Base-by-base conservation (phyloP, 306 rosid genomes). In the Cicer cuneatum region DNA sequence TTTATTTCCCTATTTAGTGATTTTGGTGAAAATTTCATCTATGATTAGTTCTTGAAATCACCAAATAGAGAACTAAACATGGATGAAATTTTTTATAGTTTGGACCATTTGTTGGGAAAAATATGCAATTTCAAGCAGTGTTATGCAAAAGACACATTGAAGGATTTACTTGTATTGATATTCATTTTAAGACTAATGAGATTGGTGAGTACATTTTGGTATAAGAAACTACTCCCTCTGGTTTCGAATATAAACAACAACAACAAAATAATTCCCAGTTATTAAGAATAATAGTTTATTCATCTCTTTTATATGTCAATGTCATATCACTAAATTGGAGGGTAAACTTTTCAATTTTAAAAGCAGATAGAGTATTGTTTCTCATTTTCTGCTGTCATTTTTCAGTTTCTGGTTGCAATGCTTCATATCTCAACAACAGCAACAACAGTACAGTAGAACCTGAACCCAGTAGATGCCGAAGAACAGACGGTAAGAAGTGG, bases 401-500 rank as follows among this genome's bases (percentile, higher is more conserved):
- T 81, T n/a, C 87, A 87, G 93, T 83, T 70, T 77, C 79, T 62
- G 83, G 85, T 63, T 59, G 85, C 80, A 82, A 78, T 46, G 72
- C 68, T 62, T 66, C 89, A 51, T 72, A 35, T 65, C 49, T 71
- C 53, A 77, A 67, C 14, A 43, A 76, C 24, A 15, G 58, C 69
- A 86, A 68, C 70, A 78, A 68, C 70, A 78, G 59, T 39, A 39
- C 37, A 2, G 88, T 18, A 1, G 93, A 93, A 21, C 74, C 71
- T 66, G 90, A 91, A 84, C 79, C 83, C 0, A 86, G 83, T 51
- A 71, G 97, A 81, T 93, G 98, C 45, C 84, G 97, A 67, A 85
- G 98, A 86, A 93, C 97, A 8, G 97, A 93, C 1, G 98, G 97
- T 24, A 93, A 89, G 85, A 93, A 88, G 74, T 93, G 98, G 98